Conservation (phyloP, 2,329 filamentous ascomycete genomes). For the Diplodia sapinea region DNA sequence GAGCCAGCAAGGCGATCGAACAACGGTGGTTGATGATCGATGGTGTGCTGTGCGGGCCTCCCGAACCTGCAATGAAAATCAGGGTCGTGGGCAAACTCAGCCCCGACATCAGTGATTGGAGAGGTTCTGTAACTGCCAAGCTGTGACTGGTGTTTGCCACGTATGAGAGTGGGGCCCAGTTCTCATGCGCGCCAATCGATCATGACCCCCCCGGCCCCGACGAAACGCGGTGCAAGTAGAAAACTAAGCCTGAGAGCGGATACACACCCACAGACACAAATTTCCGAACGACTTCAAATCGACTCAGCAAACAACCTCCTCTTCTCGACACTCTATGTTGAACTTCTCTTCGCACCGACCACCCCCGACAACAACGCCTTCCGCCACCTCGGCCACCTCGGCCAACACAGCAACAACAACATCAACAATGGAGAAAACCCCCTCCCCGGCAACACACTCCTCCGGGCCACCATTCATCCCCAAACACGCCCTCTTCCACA, state of each 20-base stretch:
- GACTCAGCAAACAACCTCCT: not conserved
- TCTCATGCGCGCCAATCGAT: not conserved
- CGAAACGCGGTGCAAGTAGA: not conserved
- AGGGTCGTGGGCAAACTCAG: not conserved
- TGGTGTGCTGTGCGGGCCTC: not conserved
- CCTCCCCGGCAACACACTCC: too few relatives aligned
- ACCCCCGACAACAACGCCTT: not conserved
- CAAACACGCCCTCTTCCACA: slow-evolving; percentile 12
- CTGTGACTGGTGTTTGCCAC: slow-evolving; percentile 2
- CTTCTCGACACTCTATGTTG: not conserved
- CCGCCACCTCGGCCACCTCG: not conserved
- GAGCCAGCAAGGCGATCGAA: not conserved
- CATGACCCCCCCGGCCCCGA: slow-evolving; percentile 3
- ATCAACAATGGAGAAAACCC: slow-evolving; percentile 1
- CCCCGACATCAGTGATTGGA: not conserved
- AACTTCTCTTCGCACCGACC: not conserved
- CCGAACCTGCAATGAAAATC: not conserved
- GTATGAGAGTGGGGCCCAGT: slow-evolving; percentile 21
- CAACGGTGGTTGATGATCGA: not conserved
- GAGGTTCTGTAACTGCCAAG: not conserved
- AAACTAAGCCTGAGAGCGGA: not conserved
- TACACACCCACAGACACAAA: too few relatives aligned
- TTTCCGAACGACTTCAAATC: too few relatives aligned
- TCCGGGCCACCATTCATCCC: slow-evolving; percentile 7
- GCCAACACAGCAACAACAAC: too few relatives aligned